Evolutionary conservation across 2,329 filamentous ascomycete genomes (phyloP).

Genomic region (Paecilomyces dactylethromorphus): DNA sequence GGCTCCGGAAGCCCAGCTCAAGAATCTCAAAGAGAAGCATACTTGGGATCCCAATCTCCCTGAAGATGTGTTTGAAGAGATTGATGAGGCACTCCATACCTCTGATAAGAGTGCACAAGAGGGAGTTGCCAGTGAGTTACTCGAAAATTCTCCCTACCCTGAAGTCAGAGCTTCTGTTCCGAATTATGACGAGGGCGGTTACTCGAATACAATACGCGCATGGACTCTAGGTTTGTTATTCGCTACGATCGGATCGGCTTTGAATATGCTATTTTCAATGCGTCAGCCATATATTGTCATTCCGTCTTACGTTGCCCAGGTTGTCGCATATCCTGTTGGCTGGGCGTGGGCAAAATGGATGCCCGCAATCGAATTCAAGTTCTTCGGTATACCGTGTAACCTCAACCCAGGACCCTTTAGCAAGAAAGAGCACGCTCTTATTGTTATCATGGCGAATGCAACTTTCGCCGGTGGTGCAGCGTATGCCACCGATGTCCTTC

Average conservation of each 20-base stretch:
- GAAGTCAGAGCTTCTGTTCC: conserved; percentile 61
- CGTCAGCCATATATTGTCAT: conserved; percentile 55
- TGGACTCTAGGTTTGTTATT: conserved; percentile 58
- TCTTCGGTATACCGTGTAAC: conserved; percentile 32
- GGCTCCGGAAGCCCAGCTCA: conserved; percentile 33
- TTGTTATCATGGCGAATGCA: conserved; percentile 55
- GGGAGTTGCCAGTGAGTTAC: conserved; percentile 53
- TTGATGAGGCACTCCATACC: conserved; percentile 52
- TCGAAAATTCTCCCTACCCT: conserved; percentile 62
- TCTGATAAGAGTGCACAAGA: conserved; percentile 52
- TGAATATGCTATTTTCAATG: conserved; percentile 54
- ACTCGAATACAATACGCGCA: conserved; percentile 59
- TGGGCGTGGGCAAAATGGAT: conserved; percentile 33
- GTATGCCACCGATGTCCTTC: conserved; percentile 68
- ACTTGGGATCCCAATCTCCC: conserved; percentile 60
- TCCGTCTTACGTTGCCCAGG: conserved; percentile 57
- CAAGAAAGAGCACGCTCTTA: conserved; percentile 42
- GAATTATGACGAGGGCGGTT: conserved; percentile 59
- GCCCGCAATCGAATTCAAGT: conserved; percentile 26
- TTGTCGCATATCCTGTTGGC: conserved; percentile 52
- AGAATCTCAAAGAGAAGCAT: conserved; percentile 54
- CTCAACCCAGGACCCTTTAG: conserved; percentile 41
- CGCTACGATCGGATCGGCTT: conserved; percentile 55
- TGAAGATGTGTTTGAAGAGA: conserved; percentile 55
- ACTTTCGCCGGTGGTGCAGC: conserved; percentile 55